Evolutionary conservation across 2,329 filamentous ascomycete genomes (phyloP).

Genomic region (Fusarium pseudograminearum): DNA sequence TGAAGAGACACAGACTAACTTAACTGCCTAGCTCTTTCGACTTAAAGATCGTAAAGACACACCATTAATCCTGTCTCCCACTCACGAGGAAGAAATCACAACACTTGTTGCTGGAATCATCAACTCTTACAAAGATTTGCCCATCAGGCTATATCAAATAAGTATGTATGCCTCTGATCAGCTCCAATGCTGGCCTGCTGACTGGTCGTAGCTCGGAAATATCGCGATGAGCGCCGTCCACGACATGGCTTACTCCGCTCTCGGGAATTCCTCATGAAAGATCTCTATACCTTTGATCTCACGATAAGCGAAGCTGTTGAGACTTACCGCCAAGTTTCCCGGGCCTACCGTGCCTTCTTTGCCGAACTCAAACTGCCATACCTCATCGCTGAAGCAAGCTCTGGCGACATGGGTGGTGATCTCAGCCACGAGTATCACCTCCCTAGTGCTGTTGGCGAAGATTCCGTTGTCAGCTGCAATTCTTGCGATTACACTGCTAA

Average conservation of each 20-base stretch:
- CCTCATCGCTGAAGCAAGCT: conserved; percentile 87
- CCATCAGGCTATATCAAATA: conserved; percentile 90
- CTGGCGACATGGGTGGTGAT: conserved; percentile 94
- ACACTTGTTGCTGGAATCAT: conserved; percentile 77
- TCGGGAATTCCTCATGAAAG: conserved; percentile 97
- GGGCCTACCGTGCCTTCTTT: conserved; percentile 82
- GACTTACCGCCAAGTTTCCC: conserved; percentile 81
- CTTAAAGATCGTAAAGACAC: conserved; percentile 82
- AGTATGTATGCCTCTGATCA: conserved; percentile 58
- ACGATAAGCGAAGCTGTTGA: conserved; percentile 74
- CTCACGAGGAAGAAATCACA: conserved; percentile 97
- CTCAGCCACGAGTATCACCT: conserved; percentile 97
- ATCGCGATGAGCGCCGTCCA: conserved; percentile 90
- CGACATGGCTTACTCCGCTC: conserved; percentile 88
- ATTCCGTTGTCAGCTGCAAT: conserved; percentile 81
- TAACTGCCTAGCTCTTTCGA: conserved; percentile 78
- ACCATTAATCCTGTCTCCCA: conserved; percentile 84
- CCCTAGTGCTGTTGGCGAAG: conserved; percentile 82
- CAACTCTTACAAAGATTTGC: conserved; percentile 87
- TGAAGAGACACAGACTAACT: conserved; percentile 40
- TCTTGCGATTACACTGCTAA: conserved; percentile 84
- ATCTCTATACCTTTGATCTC: conserved; percentile 94
- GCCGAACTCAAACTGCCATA: conserved; percentile 86
- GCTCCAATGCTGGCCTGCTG: conserved; percentile 16
- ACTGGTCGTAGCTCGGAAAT: conserved; percentile 79